phyloP scores from a whole-genome alignment of 169 alveolate species.

The Plasmodium fragile region DNA sequence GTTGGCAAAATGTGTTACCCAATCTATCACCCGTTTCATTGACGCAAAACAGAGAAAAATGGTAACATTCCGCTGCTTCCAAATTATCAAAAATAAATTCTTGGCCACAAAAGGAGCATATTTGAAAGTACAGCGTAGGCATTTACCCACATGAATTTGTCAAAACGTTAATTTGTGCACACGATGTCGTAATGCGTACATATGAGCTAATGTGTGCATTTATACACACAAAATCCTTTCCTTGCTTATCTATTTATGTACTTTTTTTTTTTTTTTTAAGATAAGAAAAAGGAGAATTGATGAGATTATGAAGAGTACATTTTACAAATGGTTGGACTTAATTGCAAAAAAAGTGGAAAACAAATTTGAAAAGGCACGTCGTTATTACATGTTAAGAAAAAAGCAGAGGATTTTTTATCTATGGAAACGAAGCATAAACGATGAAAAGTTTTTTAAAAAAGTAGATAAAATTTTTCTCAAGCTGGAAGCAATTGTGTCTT shows the following conservation, averaged over 20 bases:
- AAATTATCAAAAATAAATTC: slow-evolving; percentile 37
- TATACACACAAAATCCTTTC: not conserved
- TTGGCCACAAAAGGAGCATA: slow-evolving; percentile 20
- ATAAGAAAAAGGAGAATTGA: slow-evolving; percentile 50
- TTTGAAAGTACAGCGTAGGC: slow-evolving; percentile 34
- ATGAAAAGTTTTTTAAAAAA: slow-evolving; percentile 51
- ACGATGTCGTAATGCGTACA: not conserved
- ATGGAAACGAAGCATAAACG: slow-evolving; percentile 53
- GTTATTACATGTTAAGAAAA: slow-evolving; percentile 49
- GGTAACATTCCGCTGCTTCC: slow-evolving; percentile 23
- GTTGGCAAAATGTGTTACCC: slow-evolving; percentile 35
- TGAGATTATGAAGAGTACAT: slow-evolving; percentile 4
- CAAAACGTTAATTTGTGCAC: not conserved
- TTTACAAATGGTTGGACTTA: slow-evolving; percentile 34
- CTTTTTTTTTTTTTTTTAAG: slow-evolving; percentile 17
- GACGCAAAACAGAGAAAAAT: slow-evolving; percentile 22
- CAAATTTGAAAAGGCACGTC: slow-evolving; percentile 48
- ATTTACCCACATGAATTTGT: not conserved
- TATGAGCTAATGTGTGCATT: not conserved
- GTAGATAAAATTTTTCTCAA: slow-evolving; percentile 38
- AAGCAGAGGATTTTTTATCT: slow-evolving; percentile 31
- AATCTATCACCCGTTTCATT: slow-evolving; percentile 17
- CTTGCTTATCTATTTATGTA: not conserved
- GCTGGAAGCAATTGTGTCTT: slow-evolving; percentile 51
- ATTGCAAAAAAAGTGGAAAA: slow-evolving; percentile 5